Conservation (phyloP, 2,329 filamentous ascomycete species). For the Pseudopithomyces chartarum region DNA sequence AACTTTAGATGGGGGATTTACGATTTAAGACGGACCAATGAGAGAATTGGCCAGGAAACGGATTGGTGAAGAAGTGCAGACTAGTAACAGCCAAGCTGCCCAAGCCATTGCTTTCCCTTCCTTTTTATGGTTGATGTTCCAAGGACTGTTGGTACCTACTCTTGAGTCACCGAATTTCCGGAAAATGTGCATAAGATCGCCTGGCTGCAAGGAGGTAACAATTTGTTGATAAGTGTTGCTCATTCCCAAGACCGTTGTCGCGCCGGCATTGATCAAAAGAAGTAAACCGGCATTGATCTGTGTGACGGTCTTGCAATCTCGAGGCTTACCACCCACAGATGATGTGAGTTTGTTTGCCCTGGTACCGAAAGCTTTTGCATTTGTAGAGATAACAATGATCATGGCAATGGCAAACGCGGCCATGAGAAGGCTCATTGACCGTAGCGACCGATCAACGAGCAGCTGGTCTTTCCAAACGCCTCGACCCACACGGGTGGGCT, state of each 20-base stretch:
- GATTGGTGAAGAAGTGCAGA: slow-evolving; percentile 29
- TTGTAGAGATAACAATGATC: slow-evolving; percentile 23
- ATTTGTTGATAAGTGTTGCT: slow-evolving; percentile 42
- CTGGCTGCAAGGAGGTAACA: slow-evolving; percentile 30
- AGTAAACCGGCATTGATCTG: slow-evolving; percentile 28
- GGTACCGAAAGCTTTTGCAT: slow-evolving; percentile 16
- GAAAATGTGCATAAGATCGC: slow-evolving; percentile 30
- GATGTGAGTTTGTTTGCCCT: slow-evolving; percentile 27
- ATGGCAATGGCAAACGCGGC: slow-evolving; percentile 19
- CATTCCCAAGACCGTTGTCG: slow-evolving; percentile 39
- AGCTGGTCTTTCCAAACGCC: slow-evolving; percentile 38
- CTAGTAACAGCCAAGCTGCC: slow-evolving; percentile 33
- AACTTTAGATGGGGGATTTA: slow-evolving; percentile 16
- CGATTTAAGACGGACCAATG: slow-evolving; percentile 28
- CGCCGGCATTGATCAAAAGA: slow-evolving; percentile 35
- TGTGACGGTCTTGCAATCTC: slow-evolving; percentile 24
- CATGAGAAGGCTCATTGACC: slow-evolving; percentile 32
- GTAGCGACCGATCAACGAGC: slow-evolving; percentile 33
- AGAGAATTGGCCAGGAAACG: slow-evolving; percentile 39
- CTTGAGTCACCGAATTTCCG: slow-evolving; percentile 36
- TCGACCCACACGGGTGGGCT: slow-evolving; percentile 26
- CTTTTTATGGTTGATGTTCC: slow-evolving; percentile 36
- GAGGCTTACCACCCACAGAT: slow-evolving; percentile 25
- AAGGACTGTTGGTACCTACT: slow-evolving; percentile 40
- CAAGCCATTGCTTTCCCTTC: slow-evolving; percentile 27